Evolutionary conservation across 1,284 basidiomycete species (phyloP).

Genomic region (Puccinia triticina): DNA sequence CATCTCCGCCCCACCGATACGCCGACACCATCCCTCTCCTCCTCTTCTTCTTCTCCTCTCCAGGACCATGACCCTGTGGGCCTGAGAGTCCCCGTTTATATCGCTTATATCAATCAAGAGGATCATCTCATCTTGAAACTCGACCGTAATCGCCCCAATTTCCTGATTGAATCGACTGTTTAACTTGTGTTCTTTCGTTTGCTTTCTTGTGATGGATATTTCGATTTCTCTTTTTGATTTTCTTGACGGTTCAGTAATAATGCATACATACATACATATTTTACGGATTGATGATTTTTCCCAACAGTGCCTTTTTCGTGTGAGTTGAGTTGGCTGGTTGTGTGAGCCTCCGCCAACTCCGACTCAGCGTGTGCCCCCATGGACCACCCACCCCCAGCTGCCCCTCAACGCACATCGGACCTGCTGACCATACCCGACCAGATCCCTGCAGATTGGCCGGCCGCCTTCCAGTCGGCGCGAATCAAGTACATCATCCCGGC

Average conservation of each 20-base stretch:
- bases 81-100: slow-evolving; percentile 35
- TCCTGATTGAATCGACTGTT: slow-evolving; percentile 28
- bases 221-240: not conserved
- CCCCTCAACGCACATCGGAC: not conserved
- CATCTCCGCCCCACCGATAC: not conserved
- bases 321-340: no score
- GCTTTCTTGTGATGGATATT: not conserved
- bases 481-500: not conserved
- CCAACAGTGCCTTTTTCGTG: no score
- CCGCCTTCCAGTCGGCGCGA: not conserved
- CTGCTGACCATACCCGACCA: not conserved
- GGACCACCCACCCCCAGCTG: not conserved
- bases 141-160: slow-evolving; percentile 24
- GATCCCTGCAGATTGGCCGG: not conserved
- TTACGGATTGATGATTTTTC: no score
- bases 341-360: no score
- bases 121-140: slow-evolving; percentile 48
- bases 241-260: not conserved
- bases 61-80: slow-evolving; percentile 37
- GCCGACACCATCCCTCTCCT: not conserved
- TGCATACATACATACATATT: not conserved
- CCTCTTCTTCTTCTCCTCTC: not conserved
- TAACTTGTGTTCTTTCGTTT: not conserved
- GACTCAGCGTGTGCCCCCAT: not conserved
- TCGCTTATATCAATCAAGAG: slow-evolving; percentile 42